phyloP scores from a whole-genome alignment of 2,329 filamentous ascomycete species.

The Colletotrichum somersetense region DNA sequence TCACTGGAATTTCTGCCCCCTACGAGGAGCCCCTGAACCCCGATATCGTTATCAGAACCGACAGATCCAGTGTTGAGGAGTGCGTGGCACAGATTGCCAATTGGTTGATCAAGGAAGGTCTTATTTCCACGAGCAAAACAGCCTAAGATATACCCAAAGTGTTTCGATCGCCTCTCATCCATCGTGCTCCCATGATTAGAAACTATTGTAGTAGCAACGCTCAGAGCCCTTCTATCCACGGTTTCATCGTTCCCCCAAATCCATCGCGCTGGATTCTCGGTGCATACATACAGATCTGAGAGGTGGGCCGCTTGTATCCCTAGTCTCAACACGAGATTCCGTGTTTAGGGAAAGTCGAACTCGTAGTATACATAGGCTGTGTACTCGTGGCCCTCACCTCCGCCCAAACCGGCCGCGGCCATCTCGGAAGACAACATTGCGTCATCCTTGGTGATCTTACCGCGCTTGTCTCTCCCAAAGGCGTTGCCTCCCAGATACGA shows the following conservation, averaged over 20 bases:
- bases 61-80: slow-evolving; percentile 87
- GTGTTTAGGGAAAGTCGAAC: slow-evolving; percentile 75
- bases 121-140: slow-evolving; percentile 58
- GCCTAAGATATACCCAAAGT: slow-evolving; percentile 37
- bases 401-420: slow-evolving; percentile 77
- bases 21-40: slow-evolving; percentile 91
- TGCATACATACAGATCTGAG: slow-evolving; percentile 24
- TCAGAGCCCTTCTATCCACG: slow-evolving; percentile 9
- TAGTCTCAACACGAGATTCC: background rate
- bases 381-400: slow-evolving; percentile 84
- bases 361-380: slow-evolving; percentile 98
- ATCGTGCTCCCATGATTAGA: slow-evolving; percentile 11
- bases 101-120: slow-evolving; percentile 79
- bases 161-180: background rate
- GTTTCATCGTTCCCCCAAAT: background rate
- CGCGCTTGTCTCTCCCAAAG: slow-evolving; percentile 93
- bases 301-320: background rate
- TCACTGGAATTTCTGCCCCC: slow-evolving; percentile 94
- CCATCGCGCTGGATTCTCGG: background rate
- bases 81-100: slow-evolving; percentile 86
- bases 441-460: slow-evolving; percentile 91
- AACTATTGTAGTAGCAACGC: slow-evolving; percentile 11
- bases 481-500: slow-evolving; percentile 96
- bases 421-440: slow-evolving; percentile 83
- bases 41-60: slow-evolving; percentile 88